Evolutionary conservation across 441 rosid species (phyloP), one percentile per base, ranked within the genome.

Genomic region (Cnidoscolus chayamansa): DNA sequence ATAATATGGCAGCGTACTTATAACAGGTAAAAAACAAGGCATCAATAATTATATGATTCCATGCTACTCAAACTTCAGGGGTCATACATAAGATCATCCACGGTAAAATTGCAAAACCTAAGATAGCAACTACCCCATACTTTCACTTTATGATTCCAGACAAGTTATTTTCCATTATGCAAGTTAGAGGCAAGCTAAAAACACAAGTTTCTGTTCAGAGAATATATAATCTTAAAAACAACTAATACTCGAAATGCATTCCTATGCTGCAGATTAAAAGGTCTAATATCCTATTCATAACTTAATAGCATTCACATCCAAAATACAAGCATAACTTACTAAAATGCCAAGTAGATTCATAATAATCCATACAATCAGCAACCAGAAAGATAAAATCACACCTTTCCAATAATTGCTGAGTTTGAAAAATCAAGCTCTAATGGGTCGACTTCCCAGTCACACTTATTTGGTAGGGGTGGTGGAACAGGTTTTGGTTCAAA

Each of bases 381-480:
- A 68, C 50, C 4, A 12, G 32, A 54, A 71, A 53, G 68, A 74
- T 30, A 55, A 53, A 57, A 63, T 35, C 80, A 72, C 69, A 92
- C 99, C 98, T 93, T 95, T 74, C 99, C 98, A 66, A 90, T 92
- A 74, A 82, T 86, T 2, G 78, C 58, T 0, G 93, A 87, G 76
- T 80, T 89, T 11, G 97, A 86, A 81, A 94, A 94, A 79, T 92
- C 97, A 47, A 94, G 86, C 86, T 94, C 99, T 47, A 94, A 77
- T n/a, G 98, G 99, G 49, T 94, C 99, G 69, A 94, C 84, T 88
- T 94, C 99, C 99, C 99, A 90, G 77, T 94, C 98, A 87, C 98
- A 92, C 81, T 94, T 94, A 79, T 95, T 95, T 17, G 99, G 91
- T 68, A 86, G 83, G 48, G 99, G 98, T 7, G 99, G 99, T 3